These are phyloP conservation scores for Eimeria maxima DNA, from an alignment of 169 alveolate genomes.

Conservation along the genomic window DNA sequence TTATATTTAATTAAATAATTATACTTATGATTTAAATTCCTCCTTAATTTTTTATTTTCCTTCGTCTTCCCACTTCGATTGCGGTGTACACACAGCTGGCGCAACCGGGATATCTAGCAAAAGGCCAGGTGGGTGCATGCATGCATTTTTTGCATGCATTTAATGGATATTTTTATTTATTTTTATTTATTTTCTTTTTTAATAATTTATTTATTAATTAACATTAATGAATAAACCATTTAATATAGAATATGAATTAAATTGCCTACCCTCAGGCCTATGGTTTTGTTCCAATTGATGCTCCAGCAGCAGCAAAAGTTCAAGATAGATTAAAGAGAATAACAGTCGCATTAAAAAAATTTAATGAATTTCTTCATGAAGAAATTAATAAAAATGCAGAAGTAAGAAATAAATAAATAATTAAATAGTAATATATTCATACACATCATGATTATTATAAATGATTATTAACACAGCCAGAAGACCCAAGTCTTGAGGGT, in stretches of 20 bases:
- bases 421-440: background rate
- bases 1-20: background rate
- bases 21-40: background rate
- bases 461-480: background rate
- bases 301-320: background rate
- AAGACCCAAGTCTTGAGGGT: background rate
- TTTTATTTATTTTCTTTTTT: too few species aligned
- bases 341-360: background rate
- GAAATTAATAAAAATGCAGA: conserved; percentile 8
- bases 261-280: background rate
- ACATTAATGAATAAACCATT: background rate
- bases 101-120: conserved; percentile 33
- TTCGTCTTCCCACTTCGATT: background rate
- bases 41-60: background rate
- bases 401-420: background rate
- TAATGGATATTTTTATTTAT: too few species aligned
- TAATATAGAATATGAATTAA: background rate
- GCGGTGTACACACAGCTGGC: background rate
- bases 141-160: background rate
- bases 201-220: background rate
- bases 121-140: conserved; percentile 2
- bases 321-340: conserved; percentile 28
- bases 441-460: background rate
- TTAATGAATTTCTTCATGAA: background rate
- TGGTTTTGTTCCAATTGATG: conserved; percentile 47